Evolutionary conservation across 495 filamentous ascomycete genomes (phyloP), one percentile per base, ranked within the genome.

Genomic region (Penicillium malachiteum): DNA sequence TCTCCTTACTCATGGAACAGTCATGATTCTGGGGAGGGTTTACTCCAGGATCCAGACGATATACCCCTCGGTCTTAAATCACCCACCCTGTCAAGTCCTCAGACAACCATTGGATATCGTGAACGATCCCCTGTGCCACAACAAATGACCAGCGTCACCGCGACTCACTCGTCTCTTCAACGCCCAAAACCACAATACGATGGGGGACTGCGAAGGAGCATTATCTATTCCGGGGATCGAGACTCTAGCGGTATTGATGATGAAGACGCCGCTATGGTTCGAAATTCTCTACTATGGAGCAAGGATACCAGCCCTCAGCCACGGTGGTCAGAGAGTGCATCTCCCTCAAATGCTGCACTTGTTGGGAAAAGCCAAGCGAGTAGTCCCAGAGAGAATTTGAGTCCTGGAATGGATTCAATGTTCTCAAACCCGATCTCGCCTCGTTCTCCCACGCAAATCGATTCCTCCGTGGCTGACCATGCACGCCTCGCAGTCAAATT

Each of bases 1-100:
- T 81, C 87, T 4, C 86, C 82, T 34, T 81, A 84, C 55, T 90
- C 87, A 5, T 88, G 83, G 85, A 83, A 71, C 49, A 90, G 86
- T 61, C 81, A 83, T 51, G 77, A 84, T 48, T 88, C 87, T 3
- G 75, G 78, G 50, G 86, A 90, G 38, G 81, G 80, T 13, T 68
- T 89, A 31, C 78, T 90, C 42, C 66, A 60, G 53, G 62, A 74
- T 48, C 21, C 63, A 11, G 33, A 57, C 11, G 48, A 40, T 30
- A 7, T 46, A 40, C 8, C 45, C 34, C 6, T 39, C 30, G 26
- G 44, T 55, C 38, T 21, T 26, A 14, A 33, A 13, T 57, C 60
- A 18, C 42, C 54, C 13, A 35, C 43, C 42, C 52, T 48, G 2
- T 55, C 50, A n/a, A 39, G 42, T n/a, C 42, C 54, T n/a, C 52